These are phyloP conservation scores for Emergomyces pasteurianus DNA, from an alignment of 2,329 filamentous ascomycete genomes.

Conservation along the genomic window DNA sequence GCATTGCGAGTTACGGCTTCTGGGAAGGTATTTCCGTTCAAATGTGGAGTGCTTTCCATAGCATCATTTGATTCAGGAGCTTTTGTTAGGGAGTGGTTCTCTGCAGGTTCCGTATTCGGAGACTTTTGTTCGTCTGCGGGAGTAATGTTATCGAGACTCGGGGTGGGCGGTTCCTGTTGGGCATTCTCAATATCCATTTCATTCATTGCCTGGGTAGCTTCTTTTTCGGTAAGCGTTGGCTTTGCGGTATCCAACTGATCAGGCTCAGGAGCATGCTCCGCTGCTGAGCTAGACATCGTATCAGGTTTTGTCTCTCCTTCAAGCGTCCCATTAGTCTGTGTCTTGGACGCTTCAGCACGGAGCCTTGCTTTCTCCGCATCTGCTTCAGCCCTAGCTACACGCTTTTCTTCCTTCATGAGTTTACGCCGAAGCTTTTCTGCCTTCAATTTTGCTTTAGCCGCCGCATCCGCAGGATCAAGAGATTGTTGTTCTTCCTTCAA, in stretches of 20 bases:
- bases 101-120: background rate
- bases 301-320: background rate
- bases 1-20: background rate
- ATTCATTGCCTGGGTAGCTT: background rate
- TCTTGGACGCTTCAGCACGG: conserved; percentile 17
- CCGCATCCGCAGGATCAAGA: conserved; percentile 21
- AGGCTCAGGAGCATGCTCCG: background rate
- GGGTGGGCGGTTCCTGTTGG: background rate
- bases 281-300: background rate
- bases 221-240: background rate
- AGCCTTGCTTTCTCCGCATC: conserved; percentile 29
- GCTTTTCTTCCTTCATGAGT: conserved; percentile 55
- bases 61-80: background rate
- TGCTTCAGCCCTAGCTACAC: conserved; percentile 33
- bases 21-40: background rate
- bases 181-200: background rate
- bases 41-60: background rate
- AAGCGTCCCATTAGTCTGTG: background rate
- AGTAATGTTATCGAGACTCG: background rate
- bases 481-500: conserved; percentile 12
- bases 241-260: background rate
- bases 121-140: background rate
- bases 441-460: conserved; percentile 26
- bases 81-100: background rate
- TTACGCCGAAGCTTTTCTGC: conserved; percentile 32